A percentile compares a stretch with the other conserved stretches of the same genome.
Evolutionary conservation across 2,329 filamentous ascomycete genomes (phyloP).

Genomic region (Claviceps quebecensis): DNA sequence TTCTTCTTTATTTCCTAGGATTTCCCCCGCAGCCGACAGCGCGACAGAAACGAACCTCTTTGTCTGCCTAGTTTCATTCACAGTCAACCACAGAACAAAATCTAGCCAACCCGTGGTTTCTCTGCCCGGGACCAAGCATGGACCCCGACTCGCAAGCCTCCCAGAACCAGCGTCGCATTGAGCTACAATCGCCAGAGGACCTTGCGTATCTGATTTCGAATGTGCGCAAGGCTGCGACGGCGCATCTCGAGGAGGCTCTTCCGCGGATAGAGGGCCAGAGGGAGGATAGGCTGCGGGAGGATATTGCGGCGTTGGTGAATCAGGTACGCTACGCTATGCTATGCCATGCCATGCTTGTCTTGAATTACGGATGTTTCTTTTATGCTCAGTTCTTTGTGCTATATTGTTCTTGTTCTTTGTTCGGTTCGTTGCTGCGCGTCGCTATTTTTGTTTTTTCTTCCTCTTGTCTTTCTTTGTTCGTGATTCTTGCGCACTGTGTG

Average conservation of each 20-base stretch:
- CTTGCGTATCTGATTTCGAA: conserved; percentile 56
- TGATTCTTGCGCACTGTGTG: no score
- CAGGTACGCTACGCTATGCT: conserved; percentile 26
- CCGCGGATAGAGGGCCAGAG: conserved; percentile 42
- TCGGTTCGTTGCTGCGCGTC: no score
- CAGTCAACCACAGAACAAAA: neutral
- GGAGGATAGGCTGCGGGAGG: conserved; percentile 42
- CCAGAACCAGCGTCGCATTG: conserved; percentile 55
- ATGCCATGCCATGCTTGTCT: no score
- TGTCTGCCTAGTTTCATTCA: neutral
- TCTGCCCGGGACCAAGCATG: conserved; percentile 12
- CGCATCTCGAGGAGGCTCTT: conserved; percentile 53
- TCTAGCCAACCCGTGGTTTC: neutral
- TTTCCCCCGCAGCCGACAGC: no score
- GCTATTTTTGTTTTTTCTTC: no score
- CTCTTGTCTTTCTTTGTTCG: neutral
- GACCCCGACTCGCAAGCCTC: conserved; percentile 20
- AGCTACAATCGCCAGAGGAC: conserved; percentile 65
- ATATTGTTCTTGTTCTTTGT: neutral
- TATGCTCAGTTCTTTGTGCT: neutral
- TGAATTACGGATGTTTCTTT: neutral
- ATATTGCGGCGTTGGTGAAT: conserved; percentile 45
- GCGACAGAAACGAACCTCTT: no score
- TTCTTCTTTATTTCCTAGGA: no score
- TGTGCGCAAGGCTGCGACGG: conserved; percentile 51